A percentile compares a stretch with the other conserved stretches of the same genome.
These are phyloP conservation scores for Blastocystis sp. DNA, from an alignment of 352 stramenopile genomes.

Conservation along the genomic window DNA sequence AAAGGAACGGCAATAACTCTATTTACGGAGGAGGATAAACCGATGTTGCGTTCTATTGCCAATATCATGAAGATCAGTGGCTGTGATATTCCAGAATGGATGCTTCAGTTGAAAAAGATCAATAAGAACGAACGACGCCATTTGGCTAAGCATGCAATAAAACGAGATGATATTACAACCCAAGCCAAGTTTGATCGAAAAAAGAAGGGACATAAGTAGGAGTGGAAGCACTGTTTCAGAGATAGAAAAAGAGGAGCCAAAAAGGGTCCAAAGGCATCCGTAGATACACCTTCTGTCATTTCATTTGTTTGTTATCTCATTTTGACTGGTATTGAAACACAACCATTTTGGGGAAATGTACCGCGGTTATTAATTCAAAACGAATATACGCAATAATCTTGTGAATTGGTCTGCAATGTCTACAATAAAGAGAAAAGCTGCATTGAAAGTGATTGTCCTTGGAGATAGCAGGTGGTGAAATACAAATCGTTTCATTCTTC, in stretches of 20 bases:
- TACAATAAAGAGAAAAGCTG: conserved; percentile 80
- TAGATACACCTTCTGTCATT: too few species aligned
- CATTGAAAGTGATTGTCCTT: conserved; percentile 94
- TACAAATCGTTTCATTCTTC: not conserved
- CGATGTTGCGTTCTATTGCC: conserved; percentile 85
- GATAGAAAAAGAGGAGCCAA: conserved; percentile 18
- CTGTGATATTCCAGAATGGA: conserved; percentile 92
- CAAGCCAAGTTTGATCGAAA: conserved; percentile 70
- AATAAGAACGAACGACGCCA: conserved; percentile 13
- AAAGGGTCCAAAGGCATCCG: not conserved
- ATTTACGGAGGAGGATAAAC: conserved; percentile 84
- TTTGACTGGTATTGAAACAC: too few species aligned
- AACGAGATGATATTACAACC: conserved; percentile 70
- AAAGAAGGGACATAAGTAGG: conserved; percentile 66
- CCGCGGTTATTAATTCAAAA: not conserved
- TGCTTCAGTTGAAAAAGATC: conserved; percentile 84
- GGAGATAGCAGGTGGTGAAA: conserved; percentile 83
- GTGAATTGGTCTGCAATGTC: conserved; percentile 23
- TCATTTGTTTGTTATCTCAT: too few species aligned
- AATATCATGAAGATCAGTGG: conserved; percentile 96
- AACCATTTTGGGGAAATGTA: too few species aligned
- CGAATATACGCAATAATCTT: not conserved
- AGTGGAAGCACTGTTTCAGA: conserved; percentile 27
- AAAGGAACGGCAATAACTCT: conserved; percentile 88
- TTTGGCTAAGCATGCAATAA: conserved; percentile 64